Percentiles rank a stretch among this genome's conserved stretches.
Evolutionary conservation across 1,284 basidiomycete genomes (phyloP).

Genomic region (Mrakiaceae sp.): DNA sequence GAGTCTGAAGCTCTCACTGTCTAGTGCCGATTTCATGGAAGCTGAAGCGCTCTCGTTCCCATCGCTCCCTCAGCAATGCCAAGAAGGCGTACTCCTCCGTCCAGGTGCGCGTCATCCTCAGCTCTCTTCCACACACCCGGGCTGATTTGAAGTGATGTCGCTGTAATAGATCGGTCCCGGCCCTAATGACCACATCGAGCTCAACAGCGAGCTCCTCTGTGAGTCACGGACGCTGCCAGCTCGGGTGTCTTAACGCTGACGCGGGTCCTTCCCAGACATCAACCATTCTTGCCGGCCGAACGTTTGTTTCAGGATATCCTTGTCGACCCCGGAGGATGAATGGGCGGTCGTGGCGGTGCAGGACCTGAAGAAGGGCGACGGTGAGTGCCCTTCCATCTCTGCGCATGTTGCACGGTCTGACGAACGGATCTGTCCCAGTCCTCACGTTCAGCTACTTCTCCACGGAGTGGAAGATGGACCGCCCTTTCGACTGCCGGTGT

Average conservation of each 20-base stretch:
- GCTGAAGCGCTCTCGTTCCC: background rate
- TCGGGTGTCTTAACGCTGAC: too few species aligned
- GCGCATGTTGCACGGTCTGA: background rate
- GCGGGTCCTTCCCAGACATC: conserved; percentile 28
- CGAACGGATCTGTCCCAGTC: background rate
- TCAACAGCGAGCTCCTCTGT: conserved; percentile 50
- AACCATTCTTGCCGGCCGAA: conserved; percentile 59
- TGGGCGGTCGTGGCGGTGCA: conserved; percentile 39
- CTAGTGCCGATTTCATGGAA: background rate
- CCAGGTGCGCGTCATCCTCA: conserved; percentile 21
- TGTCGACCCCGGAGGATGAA: conserved; percentile 34
- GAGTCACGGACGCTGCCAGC: too few species aligned
- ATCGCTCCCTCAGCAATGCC: conserved; percentile 2
- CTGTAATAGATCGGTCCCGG: conserved; percentile 36
- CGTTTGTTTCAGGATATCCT: conserved; percentile 45
- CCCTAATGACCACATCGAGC: conserved; percentile 45
- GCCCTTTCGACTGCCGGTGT: conserved; percentile 50
- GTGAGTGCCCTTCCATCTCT: background rate
- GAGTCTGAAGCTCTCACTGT: background rate
- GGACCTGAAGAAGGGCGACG: conserved; percentile 37
- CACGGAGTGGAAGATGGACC: conserved; percentile 61
- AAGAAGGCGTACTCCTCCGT: conserved; percentile 36
- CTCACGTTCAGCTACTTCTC: conserved; percentile 37
- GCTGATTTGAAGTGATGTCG: background rate
- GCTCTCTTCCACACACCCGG: background rate